Evolutionary conservation across 805 yeast genomes (phyloP), one percentile per base, ranked within the genome.

Genomic region (Pichia heedii): DNA sequence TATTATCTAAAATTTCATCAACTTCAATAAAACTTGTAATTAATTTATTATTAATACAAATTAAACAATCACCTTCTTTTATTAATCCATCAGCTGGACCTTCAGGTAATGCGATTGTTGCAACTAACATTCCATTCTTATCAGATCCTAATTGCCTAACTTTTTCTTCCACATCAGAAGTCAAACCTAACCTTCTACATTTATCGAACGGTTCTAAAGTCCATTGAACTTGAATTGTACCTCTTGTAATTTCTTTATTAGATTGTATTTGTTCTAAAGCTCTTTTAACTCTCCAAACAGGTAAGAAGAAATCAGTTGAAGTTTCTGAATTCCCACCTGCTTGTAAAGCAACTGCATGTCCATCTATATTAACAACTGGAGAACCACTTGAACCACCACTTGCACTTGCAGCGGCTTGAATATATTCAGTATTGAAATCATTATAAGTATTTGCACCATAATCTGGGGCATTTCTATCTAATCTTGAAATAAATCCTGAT

Each of bases 301-400:
- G 97, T 40, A 89, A 64, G 58, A 89, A 89, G 66, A 85, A 89
- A 65, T 89, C 97, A 0, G 96, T 89, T 0, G 96, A 85, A 1
- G 96, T 89, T 52, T 84, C 93, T 1, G 88, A 76, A 7, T 84
- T 77, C 3, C 97, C 97, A 56, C 97, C 97, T 2, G 97, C 97
- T 63, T 87, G 96, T 41, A 89, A 66, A 0, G 97, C 96, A 18
- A 89, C 85, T 0, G 90, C 96, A 55, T 77, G 63, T 3, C 96
- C 96, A 52, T 84, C 81, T 36, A 82, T 78, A 60, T 87, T 82
- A 2, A 89, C 95, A n/a, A 89, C 97, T 0, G 97, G 97, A 4
- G 96, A 86, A 9, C 97, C 97, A 39, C 93, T 81, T 4, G 96
- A 87, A 3, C 97, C 97, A 26, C 97, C 97, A 16, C 95, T 82